Percentiles rank a stretch among this genome's conserved stretches.
These are phyloP conservation scores for Discostella pseudostelligera DNA, from an alignment of 108 stramenopile genomes.

Conservation along the genomic window DNA sequence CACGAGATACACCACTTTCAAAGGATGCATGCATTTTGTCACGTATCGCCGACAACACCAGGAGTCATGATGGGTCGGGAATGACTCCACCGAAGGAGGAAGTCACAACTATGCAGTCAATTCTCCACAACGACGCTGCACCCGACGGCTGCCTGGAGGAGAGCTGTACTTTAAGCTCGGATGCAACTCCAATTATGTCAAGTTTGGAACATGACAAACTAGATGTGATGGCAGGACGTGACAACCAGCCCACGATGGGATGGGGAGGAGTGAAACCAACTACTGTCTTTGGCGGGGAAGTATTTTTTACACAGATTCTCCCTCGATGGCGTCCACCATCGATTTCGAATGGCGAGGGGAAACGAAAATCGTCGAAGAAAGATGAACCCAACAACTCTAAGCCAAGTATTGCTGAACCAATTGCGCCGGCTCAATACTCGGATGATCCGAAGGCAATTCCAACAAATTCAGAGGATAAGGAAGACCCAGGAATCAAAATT, in stretches of 20 bases:
- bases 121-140: slow-evolving; percentile 3
- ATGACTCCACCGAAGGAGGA: neutral
- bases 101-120: neutral
- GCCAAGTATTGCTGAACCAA: too few relatives aligned
- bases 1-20: too few relatives aligned
- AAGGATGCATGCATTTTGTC: slow-evolving; percentile 7
- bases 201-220: neutral
- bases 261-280: slow-evolving; percentile 22
- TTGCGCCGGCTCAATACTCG: too few relatives aligned
- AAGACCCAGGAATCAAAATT: slow-evolving; percentile 2
- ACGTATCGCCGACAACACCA: neutral
- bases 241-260: slow-evolving; percentile 3
- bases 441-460: too few relatives aligned
- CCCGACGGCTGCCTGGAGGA: slow-evolving; percentile 12
- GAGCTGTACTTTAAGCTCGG: neutral
- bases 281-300: slow-evolving; percentile 38
- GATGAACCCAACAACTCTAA: too few relatives aligned
- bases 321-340: slow-evolving; percentile 37
- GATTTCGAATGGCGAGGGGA: slow-evolving; percentile 3
- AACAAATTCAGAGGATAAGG: neutral
- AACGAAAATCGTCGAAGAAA: neutral
- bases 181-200: neutral
- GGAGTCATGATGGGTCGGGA: neutral
- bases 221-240: neutral
- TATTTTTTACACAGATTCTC: slow-evolving; percentile 38